Evolutionary conservation across 2,329 filamentous ascomycete species (phyloP), one percentile per base, ranked within the genome.

Genomic region (Didymosphaeria variabile): DNA sequence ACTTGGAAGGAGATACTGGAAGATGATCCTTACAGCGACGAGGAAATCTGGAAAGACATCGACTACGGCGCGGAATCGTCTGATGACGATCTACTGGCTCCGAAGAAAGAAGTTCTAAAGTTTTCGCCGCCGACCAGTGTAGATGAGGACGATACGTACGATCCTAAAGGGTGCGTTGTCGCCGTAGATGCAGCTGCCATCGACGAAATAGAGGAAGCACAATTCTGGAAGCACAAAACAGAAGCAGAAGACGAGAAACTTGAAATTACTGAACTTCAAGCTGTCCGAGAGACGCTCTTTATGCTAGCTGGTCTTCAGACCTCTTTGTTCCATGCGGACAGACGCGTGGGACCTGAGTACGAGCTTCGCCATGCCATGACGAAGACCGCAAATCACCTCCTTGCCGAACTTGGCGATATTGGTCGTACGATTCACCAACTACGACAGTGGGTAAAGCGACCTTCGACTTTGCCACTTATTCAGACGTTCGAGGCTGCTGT

Each of bases 251-350:
- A 62, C 26, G 51, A 45, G 17, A 74, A 60, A 31, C 54, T 65
- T 3, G 68, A 73, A 17, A 81, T 94, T 6, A 87, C 90, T 0
- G 94, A 97, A 73, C 81, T 91, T 1, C 88, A 94, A 65, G 82
- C 89, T 12, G 80, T 94, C 29, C 87, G 93, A 51, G 93, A 98
- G 72, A 86, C 88, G 0, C 81, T 97, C 0, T 94, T 92, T 70
- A 96, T 97, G 92, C 84, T 98, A 0, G 87, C 88, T 57, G 94
- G 94, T 0, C 80, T 95, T 4, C 86, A 89, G 6, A 94, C 91
- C 2, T 90, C 88, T 1, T 73, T 97, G 1, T 97, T 94, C 69
- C 58, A 67, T 10, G 64, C 71, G 66, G 76, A 81, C 67, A 68
- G 66, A 6, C 65, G 65, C 5, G 57, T 81, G 45, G 78, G 81